Evolutionary conservation across 129 eudicot species (phyloP).

Genomic region (Flaveria linearis): DNA sequence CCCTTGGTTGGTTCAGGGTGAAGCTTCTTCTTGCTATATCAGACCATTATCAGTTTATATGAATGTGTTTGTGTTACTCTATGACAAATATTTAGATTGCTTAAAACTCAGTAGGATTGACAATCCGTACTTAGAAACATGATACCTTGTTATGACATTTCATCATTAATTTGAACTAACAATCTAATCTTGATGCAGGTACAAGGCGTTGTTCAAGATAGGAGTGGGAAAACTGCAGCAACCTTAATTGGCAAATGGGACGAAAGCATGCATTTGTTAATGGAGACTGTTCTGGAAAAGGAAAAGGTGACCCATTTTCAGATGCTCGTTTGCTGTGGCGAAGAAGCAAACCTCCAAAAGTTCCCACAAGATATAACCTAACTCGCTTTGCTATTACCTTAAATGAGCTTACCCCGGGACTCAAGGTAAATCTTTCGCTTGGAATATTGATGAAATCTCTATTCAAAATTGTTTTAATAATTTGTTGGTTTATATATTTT

Average conservation of each 20-base stretch:
- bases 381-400: slow-evolving; percentile 91
- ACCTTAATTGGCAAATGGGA: slow-evolving; percentile 97
- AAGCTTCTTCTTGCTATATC: slow-evolving; percentile 13
- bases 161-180: neutral
- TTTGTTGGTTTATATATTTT: neutral
- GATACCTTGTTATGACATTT: slow-evolving; percentile 4
- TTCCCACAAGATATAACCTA: slow-evolving; percentile 85
- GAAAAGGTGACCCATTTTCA: slow-evolving; percentile 63
- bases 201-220: slow-evolving; percentile 87
- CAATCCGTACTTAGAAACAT: neutral
- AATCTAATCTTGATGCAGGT: slow-evolving; percentile 53
- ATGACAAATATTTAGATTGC: neutral
- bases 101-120: slow-evolving; percentile 6
- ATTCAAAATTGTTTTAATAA: neutral
- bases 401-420: slow-evolving; percentile 84
- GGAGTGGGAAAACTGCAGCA: slow-evolving; percentile 84
- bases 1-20: neutral
- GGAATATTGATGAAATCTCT: neutral
- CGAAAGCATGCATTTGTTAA: slow-evolving; percentile 83
- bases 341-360: slow-evolving; percentile 87
- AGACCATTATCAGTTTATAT: neutral
- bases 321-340: slow-evolving; percentile 89
- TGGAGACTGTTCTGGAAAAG: slow-evolving; percentile 75
- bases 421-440: slow-evolving; percentile 48
- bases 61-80: neutral